Evolutionary conservation across 192 early-diverging fungal genomes (phyloP).

Genomic region (Gamsiella multidivaricata): DNA sequence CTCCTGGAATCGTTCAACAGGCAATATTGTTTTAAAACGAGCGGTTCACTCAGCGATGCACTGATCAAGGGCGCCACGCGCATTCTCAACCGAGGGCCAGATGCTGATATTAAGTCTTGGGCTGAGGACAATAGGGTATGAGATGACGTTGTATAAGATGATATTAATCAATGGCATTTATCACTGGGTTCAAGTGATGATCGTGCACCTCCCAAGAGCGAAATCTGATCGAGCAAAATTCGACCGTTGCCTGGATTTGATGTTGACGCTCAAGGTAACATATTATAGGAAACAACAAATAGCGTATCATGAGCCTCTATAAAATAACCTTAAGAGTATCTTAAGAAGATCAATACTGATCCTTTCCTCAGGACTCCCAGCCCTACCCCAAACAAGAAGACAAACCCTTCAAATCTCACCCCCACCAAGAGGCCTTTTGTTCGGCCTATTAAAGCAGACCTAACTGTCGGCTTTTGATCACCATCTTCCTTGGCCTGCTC

Average conservation of each 20-base stretch:
- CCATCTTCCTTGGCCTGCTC: too few species aligned
- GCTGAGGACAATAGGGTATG: neutral
- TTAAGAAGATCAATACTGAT: constrained; percentile 2
- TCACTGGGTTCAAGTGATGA: constrained; percentile 1
- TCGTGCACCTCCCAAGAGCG: neutral
- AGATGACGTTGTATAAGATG: constrained; percentile 1
- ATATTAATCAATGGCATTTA: constrained; percentile 9
- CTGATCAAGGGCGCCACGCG: constrained; percentile 4
- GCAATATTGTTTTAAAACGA: constrained; percentile 7
- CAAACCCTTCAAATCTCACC: constrained; percentile 3
- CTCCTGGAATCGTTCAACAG: neutral
- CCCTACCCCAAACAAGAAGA: constrained; percentile 4
- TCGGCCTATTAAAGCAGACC: constrained; percentile 3
- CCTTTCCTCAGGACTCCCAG: constrained; percentile 8
- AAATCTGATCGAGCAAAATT: constrained; percentile 8
- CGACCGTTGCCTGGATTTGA: constrained; percentile 2
- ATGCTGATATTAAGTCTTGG: constrained; percentile 14
- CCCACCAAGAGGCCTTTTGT: constrained; percentile 9
- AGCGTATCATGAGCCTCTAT: neutral
- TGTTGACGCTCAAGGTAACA: constrained; percentile 4
- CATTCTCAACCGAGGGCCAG: neutral
- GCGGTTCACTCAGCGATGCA: neutral
- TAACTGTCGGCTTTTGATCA: too few species aligned
- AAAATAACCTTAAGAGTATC: constrained; percentile 1
- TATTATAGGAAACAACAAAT: neutral